phyloP scores from a whole-genome alignment of 176 grass and related monocot species.

The Oryza brachyantha region DNA sequence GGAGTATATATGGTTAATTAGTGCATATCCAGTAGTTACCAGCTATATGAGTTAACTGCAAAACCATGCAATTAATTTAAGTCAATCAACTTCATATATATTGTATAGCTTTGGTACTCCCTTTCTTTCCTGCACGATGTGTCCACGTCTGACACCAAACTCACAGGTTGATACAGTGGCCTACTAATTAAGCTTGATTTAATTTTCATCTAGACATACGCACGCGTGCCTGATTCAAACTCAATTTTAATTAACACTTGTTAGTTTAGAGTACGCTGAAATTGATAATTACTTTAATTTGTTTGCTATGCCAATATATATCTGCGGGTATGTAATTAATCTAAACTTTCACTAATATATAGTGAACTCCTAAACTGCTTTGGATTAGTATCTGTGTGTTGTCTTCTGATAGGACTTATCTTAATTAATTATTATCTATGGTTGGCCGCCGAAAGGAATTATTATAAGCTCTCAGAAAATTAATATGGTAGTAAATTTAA shows the following conservation, averaged over 20 bases:
- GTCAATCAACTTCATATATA: not conserved
- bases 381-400: too few species aligned
- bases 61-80: not conserved
- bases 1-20: too few species aligned
- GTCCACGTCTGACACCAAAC: constrained; percentile 31
- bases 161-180: not conserved
- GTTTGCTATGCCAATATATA: not conserved
- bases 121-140: not conserved
- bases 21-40: not conserved
- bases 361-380: too few species aligned
- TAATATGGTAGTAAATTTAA: too few species aligned
- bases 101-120: not conserved
- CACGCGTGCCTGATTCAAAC: not conserved
- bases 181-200: constrained; percentile 3
- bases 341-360: too few species aligned
- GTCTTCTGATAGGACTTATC: too few species aligned
- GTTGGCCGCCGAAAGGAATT: too few species aligned
- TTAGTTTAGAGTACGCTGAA: not conserved
- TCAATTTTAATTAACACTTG: not conserved
- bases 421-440: too few species aligned
- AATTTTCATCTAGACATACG: constrained; percentile 5
- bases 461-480: too few species aligned
- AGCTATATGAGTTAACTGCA: not conserved
- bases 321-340: not conserved
- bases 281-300: not conserved